phyloP scores from a whole-genome alignment of 768 basidiomycete genomes.

The Hygrophorus pudorinus region DNA sequence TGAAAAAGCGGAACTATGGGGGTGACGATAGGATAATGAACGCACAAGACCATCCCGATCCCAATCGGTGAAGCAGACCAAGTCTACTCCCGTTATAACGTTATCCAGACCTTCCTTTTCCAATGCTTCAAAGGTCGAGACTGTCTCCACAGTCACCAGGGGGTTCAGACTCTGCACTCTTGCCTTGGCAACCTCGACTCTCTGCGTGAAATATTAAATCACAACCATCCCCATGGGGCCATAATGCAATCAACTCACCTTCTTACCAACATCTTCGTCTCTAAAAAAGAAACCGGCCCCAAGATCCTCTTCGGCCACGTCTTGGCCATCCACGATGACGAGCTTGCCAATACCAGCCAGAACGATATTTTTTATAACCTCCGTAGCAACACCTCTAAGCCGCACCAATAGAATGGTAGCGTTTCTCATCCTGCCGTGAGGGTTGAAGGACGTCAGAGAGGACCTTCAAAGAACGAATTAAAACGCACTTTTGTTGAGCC shows the following conservation, averaged over 20 bases:
- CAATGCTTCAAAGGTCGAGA: conserved; percentile 39
- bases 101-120: conserved; percentile 44
- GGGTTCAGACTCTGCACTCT: conserved; percentile 89
- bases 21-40: conserved; percentile 12
- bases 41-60: conserved; percentile 62
- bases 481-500: conserved; percentile 78
- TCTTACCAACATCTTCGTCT: conserved; percentile 85
- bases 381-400: conserved; percentile 79
- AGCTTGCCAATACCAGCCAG: conserved; percentile 91
- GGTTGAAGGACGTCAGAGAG: conserved; percentile 10
- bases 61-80: conserved; percentile 84
- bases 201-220: conserved; percentile 32
- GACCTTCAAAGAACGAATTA: conserved; percentile 1
- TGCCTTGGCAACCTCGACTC: conserved; percentile 74
- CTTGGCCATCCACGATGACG: conserved; percentile 69
- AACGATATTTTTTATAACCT: conserved; percentile 95
- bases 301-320: conserved; percentile 76
- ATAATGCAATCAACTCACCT: conserved; percentile 37
- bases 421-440: conserved; percentile 71
- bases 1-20: conserved; percentile 1
- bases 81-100: conserved; percentile 58
- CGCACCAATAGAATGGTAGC: conserved; percentile 80
- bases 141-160: conserved; percentile 70
- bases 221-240: conserved; percentile 7
- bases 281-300: conserved; percentile 91